Conservation (phyloP, 805 yeast genomes). For the Middelhovenomyces tepae region DNA sequence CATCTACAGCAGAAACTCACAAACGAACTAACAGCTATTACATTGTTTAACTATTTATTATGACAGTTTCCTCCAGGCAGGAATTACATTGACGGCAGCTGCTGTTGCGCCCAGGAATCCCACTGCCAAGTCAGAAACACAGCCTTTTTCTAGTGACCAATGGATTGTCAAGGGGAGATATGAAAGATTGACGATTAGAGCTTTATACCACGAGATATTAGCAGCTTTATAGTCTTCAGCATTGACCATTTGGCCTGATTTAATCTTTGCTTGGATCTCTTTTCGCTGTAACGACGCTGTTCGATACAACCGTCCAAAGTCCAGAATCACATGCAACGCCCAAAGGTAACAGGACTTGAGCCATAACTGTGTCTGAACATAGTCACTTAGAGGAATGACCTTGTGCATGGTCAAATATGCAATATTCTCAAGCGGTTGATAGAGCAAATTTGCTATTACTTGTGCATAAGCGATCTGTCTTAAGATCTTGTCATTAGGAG, state of each 20-base stretch:
- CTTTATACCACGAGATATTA: slow-evolving; percentile 15
- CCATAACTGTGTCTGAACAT: slow-evolving; percentile 27
- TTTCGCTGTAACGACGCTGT: slow-evolving; percentile 3
- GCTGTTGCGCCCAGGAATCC: slow-evolving; percentile 33
- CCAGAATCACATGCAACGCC: slow-evolving; percentile 32
- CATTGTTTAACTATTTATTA: too few species aligned
- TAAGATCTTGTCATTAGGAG: slow-evolving; percentile 24
- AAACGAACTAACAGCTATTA: too few species aligned
- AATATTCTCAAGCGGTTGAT: slow-evolving; percentile 33
- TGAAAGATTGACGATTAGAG: slow-evolving; percentile 28
- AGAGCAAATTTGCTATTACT: slow-evolving; percentile 28
- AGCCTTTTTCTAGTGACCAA: slow-evolving; percentile 33
- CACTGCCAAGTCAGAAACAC: slow-evolving; percentile 25
- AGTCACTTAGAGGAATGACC: slow-evolving; percentile 24
- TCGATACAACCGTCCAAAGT: slow-evolving; percentile 21
- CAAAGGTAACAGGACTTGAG: slow-evolving; percentile 28
- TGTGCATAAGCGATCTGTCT: slow-evolving; percentile 26
- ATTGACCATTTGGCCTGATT: slow-evolving; percentile 1
- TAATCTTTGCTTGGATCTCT: slow-evolving; percentile 3
- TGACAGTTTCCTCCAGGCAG: slow-evolving; percentile 16
- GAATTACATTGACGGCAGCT: slow-evolving; percentile 16
- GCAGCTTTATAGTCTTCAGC: not conserved
- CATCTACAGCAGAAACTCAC: too few species aligned
- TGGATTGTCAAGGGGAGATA: slow-evolving; percentile 35
- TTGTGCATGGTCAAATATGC: slow-evolving; percentile 32